Evolutionary conservation across 441 rosid species (phyloP), one percentile per base, ranked within the genome.

Genomic region (Manihot esculenta): DNA sequence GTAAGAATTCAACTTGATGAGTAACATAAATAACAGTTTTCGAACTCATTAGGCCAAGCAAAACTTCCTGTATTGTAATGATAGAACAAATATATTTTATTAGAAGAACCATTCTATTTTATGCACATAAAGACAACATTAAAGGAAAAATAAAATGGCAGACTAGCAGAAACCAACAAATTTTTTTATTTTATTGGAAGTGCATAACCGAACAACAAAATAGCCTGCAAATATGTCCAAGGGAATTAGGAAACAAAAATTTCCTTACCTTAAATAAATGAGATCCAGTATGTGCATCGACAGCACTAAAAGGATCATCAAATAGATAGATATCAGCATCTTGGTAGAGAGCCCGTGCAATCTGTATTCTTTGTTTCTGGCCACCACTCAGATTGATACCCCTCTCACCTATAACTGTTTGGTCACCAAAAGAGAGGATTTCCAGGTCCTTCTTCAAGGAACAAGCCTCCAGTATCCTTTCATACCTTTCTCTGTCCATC

Each of bases 311-410:
- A 69, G 98, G 97, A 74, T 93, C 97, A 51, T 91, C 98, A 26
- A 93, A 85, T 17, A 93, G 82, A 81, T 89, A 93, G 58, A 89
- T 83, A 78, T 89, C 94, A 2, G 94, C 90, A 71, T 89, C 84
- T 76, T 91, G 96, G 83, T 91, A 89, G 7, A 93, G 78, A 59
- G 97, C 97, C 7, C 98, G 95, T 0, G 97, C 96, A 72, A 91
- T 87, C 68, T 91, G 96, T 76, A 93, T 76, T 68, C 98, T 77
- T 68, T 93, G 98, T 80, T 92, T 92, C 84, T 92, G 98, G 51
- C 98, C 96, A 7, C 98, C 98, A 18, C 98, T 92, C 78, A 92
- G 74, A 83, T 93, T 93, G 77, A 90, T 87, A 65, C 97, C 98
- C 74, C 94, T 85, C 80, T 93, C 98, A 0, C 98, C 93, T 33